Conservation (phyloP, 2,329 filamentous ascomycete genomes). For the Fusarium denticulatum region DNA sequence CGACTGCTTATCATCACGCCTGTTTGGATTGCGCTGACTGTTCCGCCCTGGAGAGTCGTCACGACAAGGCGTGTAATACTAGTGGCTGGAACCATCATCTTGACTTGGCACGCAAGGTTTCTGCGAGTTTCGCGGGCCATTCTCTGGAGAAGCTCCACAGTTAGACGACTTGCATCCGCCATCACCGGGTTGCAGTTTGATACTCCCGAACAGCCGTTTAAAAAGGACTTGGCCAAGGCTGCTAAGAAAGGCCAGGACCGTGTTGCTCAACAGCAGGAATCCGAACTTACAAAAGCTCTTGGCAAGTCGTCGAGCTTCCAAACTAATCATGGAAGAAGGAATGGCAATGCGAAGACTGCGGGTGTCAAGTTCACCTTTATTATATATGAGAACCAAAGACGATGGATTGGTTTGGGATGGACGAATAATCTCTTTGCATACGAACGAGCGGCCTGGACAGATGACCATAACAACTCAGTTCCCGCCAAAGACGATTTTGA, state of each 20-base stretch:
- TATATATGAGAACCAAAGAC: constrained; percentile 93
- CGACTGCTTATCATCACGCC: constrained; percentile 89
- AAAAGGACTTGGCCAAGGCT: constrained; percentile 41
- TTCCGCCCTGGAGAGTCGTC: constrained; percentile 85
- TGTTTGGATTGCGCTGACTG: constrained; percentile 83
- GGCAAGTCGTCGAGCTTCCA: constrained; percentile 42
- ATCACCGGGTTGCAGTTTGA: constrained; percentile 85
- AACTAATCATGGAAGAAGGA: constrained; percentile 40
- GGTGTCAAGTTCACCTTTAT: constrained; percentile 97
- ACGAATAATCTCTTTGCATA: constrained; percentile 91
- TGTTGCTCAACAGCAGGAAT: constrained; percentile 46
- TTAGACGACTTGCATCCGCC: constrained; percentile 74
- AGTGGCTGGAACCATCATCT: constrained; percentile 82
- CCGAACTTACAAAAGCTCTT: constrained; percentile 59
- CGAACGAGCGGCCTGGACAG: constrained; percentile 91
- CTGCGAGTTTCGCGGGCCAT: constrained; percentile 86
- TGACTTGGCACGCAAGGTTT: constrained; percentile 93
- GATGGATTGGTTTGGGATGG: constrained; percentile 96
- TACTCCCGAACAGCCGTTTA: constrained; percentile 52
- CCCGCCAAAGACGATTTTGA: constrained; percentile 77
- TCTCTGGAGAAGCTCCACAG: constrained; percentile 84
- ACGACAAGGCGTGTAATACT: constrained; percentile 86
- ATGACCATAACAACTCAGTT: constrained; percentile 89
- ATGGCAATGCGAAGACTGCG: constrained; percentile 66
- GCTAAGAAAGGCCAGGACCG: constrained; percentile 35